Evolutionary conservation across 2,329 filamentous ascomycete species (phyloP).

Genomic region (Nothophaeocryptopus gaeumannii): DNA sequence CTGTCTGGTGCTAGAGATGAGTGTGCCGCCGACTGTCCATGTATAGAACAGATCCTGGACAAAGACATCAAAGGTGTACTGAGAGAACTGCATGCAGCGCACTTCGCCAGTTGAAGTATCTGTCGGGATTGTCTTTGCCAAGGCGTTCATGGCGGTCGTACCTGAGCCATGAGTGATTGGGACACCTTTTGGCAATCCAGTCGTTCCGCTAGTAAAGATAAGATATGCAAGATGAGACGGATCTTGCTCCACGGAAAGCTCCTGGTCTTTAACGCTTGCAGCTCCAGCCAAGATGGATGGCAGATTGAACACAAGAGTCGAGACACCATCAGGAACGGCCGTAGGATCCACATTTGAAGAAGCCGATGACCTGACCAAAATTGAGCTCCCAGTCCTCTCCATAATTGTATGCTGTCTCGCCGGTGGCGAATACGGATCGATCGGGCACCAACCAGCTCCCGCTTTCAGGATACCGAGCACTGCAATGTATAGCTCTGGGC

Average conservation of each 20-base stretch:
- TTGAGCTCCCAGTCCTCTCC: slow-evolving; percentile 10
- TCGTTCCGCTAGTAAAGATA: slow-evolving; percentile 42
- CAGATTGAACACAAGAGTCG: slow-evolving; percentile 6
- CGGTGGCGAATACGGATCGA: slow-evolving; percentile 43
- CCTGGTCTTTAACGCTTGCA: neutral
- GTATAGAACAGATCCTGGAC: slow-evolving; percentile 31
- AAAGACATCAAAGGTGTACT: slow-evolving; percentile 43
- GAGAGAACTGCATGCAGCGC: slow-evolving; percentile 37
- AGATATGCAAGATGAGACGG: slow-evolving; percentile 59
- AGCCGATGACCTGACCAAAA: slow-evolving; percentile 6
- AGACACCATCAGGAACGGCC: slow-evolving; percentile 10
- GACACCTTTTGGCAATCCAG: slow-evolving; percentile 41
- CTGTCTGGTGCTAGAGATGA: slow-evolving; percentile 16
- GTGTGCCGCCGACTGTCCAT: slow-evolving; percentile 13
- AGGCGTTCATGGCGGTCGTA: slow-evolving; percentile 37
- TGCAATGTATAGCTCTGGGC: slow-evolving; percentile 63
- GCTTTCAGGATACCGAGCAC: slow-evolving; percentile 71
- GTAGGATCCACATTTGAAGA: slow-evolving; percentile 3
- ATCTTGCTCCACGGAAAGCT: slow-evolving; percentile 2
- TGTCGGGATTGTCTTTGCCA: slow-evolving; percentile 11
- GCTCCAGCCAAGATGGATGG: neutral
- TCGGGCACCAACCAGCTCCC: slow-evolving; percentile 71
- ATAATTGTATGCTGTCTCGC: slow-evolving; percentile 18
- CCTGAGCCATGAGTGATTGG: slow-evolving; percentile 39
- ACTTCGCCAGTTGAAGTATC: slow-evolving; percentile 3